Evolutionary conservation across 1,284 basidiomycete species (phyloP).

Genomic region (Ustilago nuda): DNA sequence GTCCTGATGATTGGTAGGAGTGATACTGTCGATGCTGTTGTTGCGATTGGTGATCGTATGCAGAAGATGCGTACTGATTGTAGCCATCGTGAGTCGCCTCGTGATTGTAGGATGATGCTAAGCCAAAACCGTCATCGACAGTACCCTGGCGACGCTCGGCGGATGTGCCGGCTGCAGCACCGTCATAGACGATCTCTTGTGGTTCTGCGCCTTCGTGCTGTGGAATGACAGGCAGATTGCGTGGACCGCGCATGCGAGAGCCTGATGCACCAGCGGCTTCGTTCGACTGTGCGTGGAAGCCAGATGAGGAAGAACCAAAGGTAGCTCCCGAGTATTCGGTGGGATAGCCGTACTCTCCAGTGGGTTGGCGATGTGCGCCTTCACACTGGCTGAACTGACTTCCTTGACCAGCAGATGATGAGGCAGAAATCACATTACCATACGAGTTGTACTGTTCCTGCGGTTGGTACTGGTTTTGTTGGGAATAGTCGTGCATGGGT

Average conservation of each 20-base stretch:
- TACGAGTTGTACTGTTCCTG: conserved; percentile 36
- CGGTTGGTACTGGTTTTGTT: conserved; percentile 22
- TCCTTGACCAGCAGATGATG: conserved; percentile 9
- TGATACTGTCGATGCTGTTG: conserved; percentile 35
- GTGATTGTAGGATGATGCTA: conserved; percentile 28
- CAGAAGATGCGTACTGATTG: conserved; percentile 39
- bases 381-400: conserved; percentile 28
- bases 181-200: conserved; percentile 31
- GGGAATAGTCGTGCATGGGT: conserved; percentile 26
- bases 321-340: conserved; percentile 50
- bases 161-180: conserved; percentile 6
- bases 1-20: conserved; percentile 13
- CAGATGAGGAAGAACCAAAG: conserved; percentile 37
- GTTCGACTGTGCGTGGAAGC: conserved; percentile 12
- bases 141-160: conserved; percentile 35
- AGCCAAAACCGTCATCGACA: conserved; percentile 56
- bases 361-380: conserved; percentile 36
- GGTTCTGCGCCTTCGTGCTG: conserved; percentile 23
- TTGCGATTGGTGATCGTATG: conserved; percentile 32
- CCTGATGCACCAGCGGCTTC: conserved; percentile 8
- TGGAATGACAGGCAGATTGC: conserved; percentile 36
- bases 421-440: conserved; percentile 25
- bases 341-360: conserved; percentile 48
- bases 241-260: conserved; percentile 24
- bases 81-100: conserved; percentile 30